Conservation (phyloP, 202 grass and related monocot species). For the Digitaria exilis region DNA sequence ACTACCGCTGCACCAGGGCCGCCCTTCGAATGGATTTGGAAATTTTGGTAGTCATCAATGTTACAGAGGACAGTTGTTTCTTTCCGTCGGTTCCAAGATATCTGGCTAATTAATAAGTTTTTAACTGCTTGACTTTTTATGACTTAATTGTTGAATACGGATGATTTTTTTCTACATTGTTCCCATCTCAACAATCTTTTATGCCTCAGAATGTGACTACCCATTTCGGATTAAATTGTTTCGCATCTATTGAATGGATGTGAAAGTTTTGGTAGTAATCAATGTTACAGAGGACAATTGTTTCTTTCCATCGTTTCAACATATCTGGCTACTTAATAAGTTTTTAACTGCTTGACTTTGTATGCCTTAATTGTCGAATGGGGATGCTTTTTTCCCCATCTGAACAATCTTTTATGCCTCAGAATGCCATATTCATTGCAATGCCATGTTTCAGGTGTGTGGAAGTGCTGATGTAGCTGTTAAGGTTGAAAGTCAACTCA, state of each 20-base stretch:
- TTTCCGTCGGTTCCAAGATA: neutral
- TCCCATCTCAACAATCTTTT: neutral
- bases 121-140: neutral
- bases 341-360: neutral
- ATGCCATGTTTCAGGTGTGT: constrained; percentile 71
- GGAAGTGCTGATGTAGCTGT: constrained; percentile 71
- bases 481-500: constrained; percentile 98
- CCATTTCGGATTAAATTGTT: neutral
- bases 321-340: neutral
- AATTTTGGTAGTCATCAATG: constrained; percentile 9
- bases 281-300: neutral
- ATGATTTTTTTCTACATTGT: constrained; percentile 17
- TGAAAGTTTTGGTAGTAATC: constrained; percentile 1
- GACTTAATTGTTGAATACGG: neutral
- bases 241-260: neutral
- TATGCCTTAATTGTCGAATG: constrained; percentile 7
- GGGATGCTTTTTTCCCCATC: neutral
- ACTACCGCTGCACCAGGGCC: too few species aligned
- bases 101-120: neutral
- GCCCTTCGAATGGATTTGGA: neutral
- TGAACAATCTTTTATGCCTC: neutral
- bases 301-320: neutral
- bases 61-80: neutral
- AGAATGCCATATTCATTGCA: constrained; percentile 7
- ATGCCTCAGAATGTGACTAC: neutral